These are phyloP conservation scores for Cubamyces sp. DNA, from an alignment of 768 basidiomycete species.

Conservation along the genomic window DNA sequence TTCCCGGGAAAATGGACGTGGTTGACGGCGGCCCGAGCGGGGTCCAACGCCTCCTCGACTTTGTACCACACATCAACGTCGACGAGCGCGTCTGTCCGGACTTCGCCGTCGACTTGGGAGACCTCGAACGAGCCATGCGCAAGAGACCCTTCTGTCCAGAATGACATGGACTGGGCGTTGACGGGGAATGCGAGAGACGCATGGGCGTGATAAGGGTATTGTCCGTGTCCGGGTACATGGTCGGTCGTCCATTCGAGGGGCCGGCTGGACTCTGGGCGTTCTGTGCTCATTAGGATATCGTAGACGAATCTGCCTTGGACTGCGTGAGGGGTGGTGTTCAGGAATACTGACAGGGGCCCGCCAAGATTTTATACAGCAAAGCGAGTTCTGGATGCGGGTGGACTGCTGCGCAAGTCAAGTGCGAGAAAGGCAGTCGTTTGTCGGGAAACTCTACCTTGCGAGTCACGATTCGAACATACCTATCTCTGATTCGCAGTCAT, in stretches of 20 bases:
- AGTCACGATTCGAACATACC: too few species aligned
- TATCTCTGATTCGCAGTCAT: too few species aligned
- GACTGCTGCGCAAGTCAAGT: too few species aligned
- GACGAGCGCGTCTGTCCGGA: constrained; percentile 17
- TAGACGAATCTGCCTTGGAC: too few species aligned
- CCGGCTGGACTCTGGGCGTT: too few species aligned
- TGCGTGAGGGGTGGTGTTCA: too few species aligned
- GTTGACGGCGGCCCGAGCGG: constrained; percentile 25
- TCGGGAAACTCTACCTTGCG: too few species aligned
- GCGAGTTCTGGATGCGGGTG: too few species aligned
- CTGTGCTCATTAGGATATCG: too few species aligned
- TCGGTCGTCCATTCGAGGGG: background rate
- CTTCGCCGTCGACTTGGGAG: background rate
- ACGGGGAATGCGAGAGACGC: constrained; percentile 3
- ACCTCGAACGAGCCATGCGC: constrained; percentile 19
- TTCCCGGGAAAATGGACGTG: constrained; percentile 21
- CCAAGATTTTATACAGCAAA: too few species aligned
- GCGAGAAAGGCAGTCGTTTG: too few species aligned
- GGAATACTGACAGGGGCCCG: too few species aligned
- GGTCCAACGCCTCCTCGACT: background rate
- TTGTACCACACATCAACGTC: constrained; percentile 24
- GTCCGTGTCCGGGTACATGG: background rate
- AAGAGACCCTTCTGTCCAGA: background rate
- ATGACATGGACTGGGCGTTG: background rate
- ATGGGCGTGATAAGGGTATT: background rate